A percentile compares a stretch with the other conserved stretches of the same genome.
Evolutionary conservation across 129 eudicot genomes (phyloP).

Genomic region (Flaveria bidentis): DNA sequence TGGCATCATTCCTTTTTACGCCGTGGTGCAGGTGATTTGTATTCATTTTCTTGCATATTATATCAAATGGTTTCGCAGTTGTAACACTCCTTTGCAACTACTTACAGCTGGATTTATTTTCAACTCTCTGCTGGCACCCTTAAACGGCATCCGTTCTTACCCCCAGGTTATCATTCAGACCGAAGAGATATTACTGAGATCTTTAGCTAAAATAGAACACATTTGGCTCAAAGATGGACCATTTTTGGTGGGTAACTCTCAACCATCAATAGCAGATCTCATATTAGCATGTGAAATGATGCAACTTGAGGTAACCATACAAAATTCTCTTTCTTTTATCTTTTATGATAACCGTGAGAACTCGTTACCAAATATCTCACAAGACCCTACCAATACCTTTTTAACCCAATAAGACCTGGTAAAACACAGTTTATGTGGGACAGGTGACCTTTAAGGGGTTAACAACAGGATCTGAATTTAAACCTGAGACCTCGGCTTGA

Average conservation of each 20-base stretch:
- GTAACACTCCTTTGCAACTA: not conserved
- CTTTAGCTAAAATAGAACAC: constrained; percentile 59
- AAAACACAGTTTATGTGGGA: not conserved
- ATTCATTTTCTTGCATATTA: not conserved
- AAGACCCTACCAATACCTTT: too few relatives aligned
- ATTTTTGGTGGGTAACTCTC: constrained; percentile 59
- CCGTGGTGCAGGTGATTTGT: constrained; percentile 57
- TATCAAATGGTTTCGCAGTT: not conserved
- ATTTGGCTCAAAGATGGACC: constrained; percentile 66
- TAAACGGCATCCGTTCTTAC: constrained; percentile 43
- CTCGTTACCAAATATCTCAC: too few relatives aligned
- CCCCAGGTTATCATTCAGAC: constrained; percentile 57
- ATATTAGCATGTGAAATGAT: constrained; percentile 74
- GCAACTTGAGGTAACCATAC: constrained; percentile 64
- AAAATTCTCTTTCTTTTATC: not conserved
- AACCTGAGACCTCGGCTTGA: not conserved
- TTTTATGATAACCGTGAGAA: too few relatives aligned
- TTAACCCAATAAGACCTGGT: not conserved
- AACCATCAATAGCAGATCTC: constrained; percentile 88
- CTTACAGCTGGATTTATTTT: constrained; percentile 51
- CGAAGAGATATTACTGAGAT: constrained; percentile 45
- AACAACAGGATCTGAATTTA: not conserved
- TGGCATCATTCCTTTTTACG: constrained; percentile 50
- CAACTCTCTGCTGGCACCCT: constrained; percentile 46
- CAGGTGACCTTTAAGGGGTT: not conserved